Evolutionary conservation across 805 yeast species (phyloP), one percentile per base, ranked within the genome.

Genomic region (Isabelozyma pseudorhagii): DNA sequence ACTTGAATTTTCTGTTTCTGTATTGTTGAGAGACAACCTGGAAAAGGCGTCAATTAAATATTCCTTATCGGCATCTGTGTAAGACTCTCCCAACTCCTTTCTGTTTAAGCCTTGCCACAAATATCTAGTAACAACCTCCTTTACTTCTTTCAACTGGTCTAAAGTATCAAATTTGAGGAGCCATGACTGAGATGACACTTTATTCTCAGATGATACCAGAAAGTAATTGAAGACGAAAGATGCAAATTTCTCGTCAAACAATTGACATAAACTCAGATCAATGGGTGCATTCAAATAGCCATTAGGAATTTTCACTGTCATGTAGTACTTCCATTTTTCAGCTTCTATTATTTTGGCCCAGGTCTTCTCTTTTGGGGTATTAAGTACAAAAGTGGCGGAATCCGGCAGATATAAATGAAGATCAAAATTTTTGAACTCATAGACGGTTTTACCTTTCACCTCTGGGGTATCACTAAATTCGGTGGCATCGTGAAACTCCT

Each of bases 221-320:
- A 66, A 69, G 53, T 80, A 75, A 62, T 87, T 86, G 76, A 89
- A 90, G 11, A 86, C 77, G 55, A 90, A 86, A 1, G 88, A 76
- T 11, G 64, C 54, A 31, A 77, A 63, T 10, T 78, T 82, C 52
- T 72, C 76, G 60, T 84, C 82, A 61, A 88, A 84, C n/a, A 79
- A 74, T 1, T 94, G 89, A 59, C 79, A 83, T 66, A 89, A 69
- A 28, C 76, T 74, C 10, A 80, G 74, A 9, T 71, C 61, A 3
- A 69, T 45, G 5, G 46, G 3, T 8, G 55, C 50, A 18, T 50
- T 53, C 39, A 59, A 52, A 13, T 40, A 48, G 7, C 40, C 42
- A 13, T 46, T 44, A 9, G 39, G 38, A 11, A 54, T 61, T 9
- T 62, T 59, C 8, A 84, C 67, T 8, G 78, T 77, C 36, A 90